Evolutionary conservation across 2,329 filamentous ascomycete species (phyloP).

Genomic region (Harringtonia lauricola): DNA sequence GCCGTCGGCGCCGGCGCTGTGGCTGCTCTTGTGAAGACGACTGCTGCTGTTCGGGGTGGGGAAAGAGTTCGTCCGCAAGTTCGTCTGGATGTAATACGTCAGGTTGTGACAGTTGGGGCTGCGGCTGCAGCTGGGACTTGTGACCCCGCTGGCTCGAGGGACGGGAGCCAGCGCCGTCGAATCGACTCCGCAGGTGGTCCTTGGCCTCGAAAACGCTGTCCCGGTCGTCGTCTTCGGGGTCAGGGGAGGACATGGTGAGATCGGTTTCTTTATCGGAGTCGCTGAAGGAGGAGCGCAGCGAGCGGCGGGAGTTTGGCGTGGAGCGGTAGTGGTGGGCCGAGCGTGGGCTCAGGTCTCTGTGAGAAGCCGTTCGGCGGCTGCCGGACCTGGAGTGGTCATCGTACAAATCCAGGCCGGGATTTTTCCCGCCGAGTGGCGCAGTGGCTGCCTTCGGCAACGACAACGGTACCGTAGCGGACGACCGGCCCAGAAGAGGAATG

Average conservation of each 20-base stretch:
- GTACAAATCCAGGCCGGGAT: constrained; percentile 9
- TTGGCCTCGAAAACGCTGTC: constrained; percentile 1
- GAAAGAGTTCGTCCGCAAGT: background rate
- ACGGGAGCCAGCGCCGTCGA: constrained; percentile 4
- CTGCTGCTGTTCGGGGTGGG: background rate
- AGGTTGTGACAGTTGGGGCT: too few relatives aligned
- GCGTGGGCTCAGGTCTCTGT: constrained; percentile 20
- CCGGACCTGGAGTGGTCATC: constrained; percentile 16
- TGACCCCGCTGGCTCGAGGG: background rate
- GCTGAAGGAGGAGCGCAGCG: constrained; percentile 23
- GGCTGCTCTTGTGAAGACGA: constrained; percentile 1
- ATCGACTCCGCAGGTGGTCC: constrained; percentile 7
- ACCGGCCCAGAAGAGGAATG: constrained; percentile 16
- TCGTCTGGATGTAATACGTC: too few relatives aligned
- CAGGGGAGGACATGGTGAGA: constrained; percentile 22
- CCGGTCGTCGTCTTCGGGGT: constrained; percentile 16
- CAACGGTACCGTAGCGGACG: constrained; percentile 9
- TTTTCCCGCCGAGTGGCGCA: constrained; percentile 5
- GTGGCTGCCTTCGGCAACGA: constrained; percentile 9
- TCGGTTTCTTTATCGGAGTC: constrained; percentile 29
- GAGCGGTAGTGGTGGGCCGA: constrained; percentile 26
- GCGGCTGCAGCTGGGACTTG: too few relatives aligned
- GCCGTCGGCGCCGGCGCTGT: constrained; percentile 1
- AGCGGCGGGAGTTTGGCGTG: constrained; percentile 23
- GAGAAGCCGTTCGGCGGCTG: constrained; percentile 18